Evolutionary conservation across 2,329 filamentous ascomycete genomes (phyloP).

Genomic region (Ceratocystis variospora): DNA sequence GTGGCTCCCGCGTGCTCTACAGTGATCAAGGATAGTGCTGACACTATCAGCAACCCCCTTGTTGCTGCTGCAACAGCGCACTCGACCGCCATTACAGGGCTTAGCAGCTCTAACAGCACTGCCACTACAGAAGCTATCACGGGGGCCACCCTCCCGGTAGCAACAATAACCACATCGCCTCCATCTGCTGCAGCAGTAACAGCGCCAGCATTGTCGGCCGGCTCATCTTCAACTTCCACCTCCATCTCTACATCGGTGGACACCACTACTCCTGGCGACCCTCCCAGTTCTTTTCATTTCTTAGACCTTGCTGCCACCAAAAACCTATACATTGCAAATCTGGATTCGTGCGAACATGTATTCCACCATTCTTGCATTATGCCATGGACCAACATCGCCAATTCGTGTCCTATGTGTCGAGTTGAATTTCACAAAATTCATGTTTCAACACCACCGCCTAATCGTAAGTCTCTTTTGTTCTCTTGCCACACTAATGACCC

Average conservation of each 20-base stretch:
- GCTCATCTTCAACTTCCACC: neutral
- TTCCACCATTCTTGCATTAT: constrained; percentile 86
- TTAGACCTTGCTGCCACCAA: constrained; percentile 9
- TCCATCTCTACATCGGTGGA: neutral
- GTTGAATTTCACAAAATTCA: constrained; percentile 82
- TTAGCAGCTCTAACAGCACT: neutral
- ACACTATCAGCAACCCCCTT: constrained; percentile 22
- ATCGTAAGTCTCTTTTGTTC: constrained; percentile 46
- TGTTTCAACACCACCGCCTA: constrained; percentile 44
- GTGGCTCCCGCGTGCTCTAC: neutral
- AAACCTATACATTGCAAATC: constrained; percentile 33
- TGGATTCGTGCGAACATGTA: constrained; percentile 73
- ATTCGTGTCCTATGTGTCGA: constrained; percentile 95
- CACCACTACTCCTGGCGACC: constrained; percentile 21
- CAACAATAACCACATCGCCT: neutral
- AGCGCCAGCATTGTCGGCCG: neutral
- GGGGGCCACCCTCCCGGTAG: neutral
- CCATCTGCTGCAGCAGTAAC: neutral
- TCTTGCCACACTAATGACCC: constrained; percentile 21
- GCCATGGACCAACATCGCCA: constrained; percentile 91
- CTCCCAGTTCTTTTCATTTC: constrained; percentile 17
- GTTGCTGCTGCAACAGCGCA: constrained; percentile 17
- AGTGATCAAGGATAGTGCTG: constrained; percentile 21
- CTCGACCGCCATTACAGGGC: neutral
- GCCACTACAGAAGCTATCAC: neutral